These are phyloP conservation scores for Colletotrichum echinochloae DNA, from an alignment of 2,329 filamentous ascomycete genomes.

Conservation along the genomic window DNA sequence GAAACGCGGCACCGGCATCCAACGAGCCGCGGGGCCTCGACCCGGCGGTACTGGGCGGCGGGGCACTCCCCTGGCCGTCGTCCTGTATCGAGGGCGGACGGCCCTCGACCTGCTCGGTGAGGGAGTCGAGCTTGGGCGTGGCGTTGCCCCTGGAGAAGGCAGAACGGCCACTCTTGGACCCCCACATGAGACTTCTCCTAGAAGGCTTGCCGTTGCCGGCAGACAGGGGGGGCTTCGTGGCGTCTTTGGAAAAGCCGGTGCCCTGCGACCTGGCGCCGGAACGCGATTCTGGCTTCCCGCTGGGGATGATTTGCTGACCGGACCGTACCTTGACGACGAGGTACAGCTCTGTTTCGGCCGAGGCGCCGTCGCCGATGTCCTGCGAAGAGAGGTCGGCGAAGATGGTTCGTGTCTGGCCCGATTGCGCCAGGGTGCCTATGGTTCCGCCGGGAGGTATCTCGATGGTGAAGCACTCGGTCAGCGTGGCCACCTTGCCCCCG, in stretches of 20 bases:
- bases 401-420: conserved; percentile 81
- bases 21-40: conserved; percentile 53
- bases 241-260: conserved; percentile 50
- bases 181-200: conserved; percentile 72
- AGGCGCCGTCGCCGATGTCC: conserved; percentile 73
- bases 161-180: conserved; percentile 63
- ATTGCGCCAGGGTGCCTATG: conserved; percentile 72
- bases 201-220: conserved; percentile 59
- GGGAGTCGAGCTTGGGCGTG: conserved; percentile 64
- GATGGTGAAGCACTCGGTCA: conserved; percentile 87
- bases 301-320: conserved; percentile 60
- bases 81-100: conserved; percentile 52
- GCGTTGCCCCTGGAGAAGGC: conserved; percentile 65
- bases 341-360: conserved; percentile 80
- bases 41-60: conserved; percentile 67
- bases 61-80: conserved; percentile 57
- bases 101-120: conserved; percentile 59
- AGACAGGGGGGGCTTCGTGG: conserved; percentile 55
- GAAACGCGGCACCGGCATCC: conserved; percentile 49
- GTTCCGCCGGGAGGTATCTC: conserved; percentile 81
- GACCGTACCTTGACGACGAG: conserved; percentile 85
- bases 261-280: conserved; percentile 62
- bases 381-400: conserved; percentile 87
- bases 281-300: conserved; percentile 62
- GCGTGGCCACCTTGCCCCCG: conserved; percentile 70